phyloP scores from a whole-genome alignment of 202 grass and related monocot genomes.

The Digitaria exilis region DNA sequence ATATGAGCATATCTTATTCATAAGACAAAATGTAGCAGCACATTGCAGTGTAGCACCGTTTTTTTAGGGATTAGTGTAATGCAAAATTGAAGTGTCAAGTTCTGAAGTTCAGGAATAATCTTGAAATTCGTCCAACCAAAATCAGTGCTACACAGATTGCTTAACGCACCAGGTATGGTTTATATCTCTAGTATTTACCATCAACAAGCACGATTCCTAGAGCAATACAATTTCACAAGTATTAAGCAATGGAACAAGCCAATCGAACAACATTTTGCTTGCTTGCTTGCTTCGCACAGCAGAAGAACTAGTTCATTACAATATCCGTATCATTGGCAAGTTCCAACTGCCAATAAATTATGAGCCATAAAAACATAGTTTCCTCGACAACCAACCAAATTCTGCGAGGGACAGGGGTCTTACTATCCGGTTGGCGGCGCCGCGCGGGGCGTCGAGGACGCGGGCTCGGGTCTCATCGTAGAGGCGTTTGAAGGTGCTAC shows the following conservation, averaged over 20 bases:
- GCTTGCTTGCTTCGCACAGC: too few relatives aligned
- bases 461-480: slow-evolving; percentile 69
- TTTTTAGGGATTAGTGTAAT: too few relatives aligned
- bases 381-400: background rate
- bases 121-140: background rate
- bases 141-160: background rate
- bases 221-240: background rate
- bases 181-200: background rate
- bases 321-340: background rate
- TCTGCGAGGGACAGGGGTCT: background rate
- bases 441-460: slow-evolving; percentile 43
- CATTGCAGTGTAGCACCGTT: too few relatives aligned
- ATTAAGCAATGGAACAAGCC: background rate
- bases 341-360: background rate
- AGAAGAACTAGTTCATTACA: too few relatives aligned
- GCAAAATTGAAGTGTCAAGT: background rate
- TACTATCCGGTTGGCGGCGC: slow-evolving; percentile 55
- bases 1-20: background rate
- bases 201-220: background rate
- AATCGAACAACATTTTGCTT: background rate
- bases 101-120: background rate
- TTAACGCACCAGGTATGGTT: background rate
- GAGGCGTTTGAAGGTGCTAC: slow-evolving; percentile 62
- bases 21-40: background rate
- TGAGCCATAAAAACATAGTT: background rate